A percentile compares a stretch with the other conserved stretches of the same genome.
These are phyloP conservation scores for Retiboletus flavoniger DNA, from an alignment of 1,284 basidiomycete genomes.

Conservation along the genomic window DNA sequence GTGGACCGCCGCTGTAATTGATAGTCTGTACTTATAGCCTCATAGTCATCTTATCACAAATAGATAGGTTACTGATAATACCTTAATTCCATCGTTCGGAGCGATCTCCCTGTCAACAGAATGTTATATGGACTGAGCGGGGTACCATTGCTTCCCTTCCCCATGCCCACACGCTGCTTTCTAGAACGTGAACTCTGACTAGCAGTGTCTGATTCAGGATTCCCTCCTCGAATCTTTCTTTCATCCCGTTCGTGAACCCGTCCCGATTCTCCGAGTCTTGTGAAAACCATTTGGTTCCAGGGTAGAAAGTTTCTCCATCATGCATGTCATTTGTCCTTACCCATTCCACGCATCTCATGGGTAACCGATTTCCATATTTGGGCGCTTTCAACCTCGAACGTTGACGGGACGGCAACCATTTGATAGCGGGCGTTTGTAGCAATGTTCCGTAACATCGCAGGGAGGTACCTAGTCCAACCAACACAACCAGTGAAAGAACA, in stretches of 20 bases:
- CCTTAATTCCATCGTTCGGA: neutral
- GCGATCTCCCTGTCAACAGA: neutral
- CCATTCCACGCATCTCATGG: slow-evolving; percentile 14
- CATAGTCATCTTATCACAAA: neutral
- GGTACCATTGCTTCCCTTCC: neutral
- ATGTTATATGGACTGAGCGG: neutral
- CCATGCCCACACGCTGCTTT: slow-evolving; percentile 2
- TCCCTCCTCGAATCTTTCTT: neutral
- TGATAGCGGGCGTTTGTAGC: neutral
- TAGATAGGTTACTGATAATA: neutral
- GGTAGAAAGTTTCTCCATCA: slow-evolving; percentile 10
- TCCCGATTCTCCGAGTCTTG: slow-evolving; percentile 15
- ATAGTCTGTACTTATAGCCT: neutral
- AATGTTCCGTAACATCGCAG: neutral
- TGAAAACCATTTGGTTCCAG: slow-evolving; percentile 3
- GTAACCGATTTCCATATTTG: slow-evolving; percentile 11
- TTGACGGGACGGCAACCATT: neutral
- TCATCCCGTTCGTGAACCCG: neutral
- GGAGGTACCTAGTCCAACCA: neutral
- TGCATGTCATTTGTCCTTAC: slow-evolving; percentile 8
- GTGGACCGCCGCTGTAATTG: slow-evolving; percentile 4
- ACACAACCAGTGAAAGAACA: neutral
- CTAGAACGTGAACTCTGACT: neutral
- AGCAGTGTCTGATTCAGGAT: neutral
- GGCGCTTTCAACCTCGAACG: neutral